Base-by-base conservation (phyloP, 768 basidiomycete genomes). In the Lyophyllum atratum region DNA sequence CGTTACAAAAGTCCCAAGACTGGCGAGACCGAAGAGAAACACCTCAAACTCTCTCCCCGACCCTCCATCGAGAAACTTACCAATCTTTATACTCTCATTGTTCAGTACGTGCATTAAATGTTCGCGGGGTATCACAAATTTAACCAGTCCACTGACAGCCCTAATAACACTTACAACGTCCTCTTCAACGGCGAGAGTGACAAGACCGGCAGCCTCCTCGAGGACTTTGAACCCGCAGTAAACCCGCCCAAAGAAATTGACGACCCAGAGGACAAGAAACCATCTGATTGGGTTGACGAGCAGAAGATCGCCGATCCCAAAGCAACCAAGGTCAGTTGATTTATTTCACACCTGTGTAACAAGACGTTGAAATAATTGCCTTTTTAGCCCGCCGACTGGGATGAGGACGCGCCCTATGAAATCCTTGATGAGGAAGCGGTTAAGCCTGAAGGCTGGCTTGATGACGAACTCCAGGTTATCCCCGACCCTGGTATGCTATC, bases 381-480 rank as follows among this genome's bases (percentile, higher is more conserved):
- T 55, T 42, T 40, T 12, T 60, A 89, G 92, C 96, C 96, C 48
- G 92, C 77, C 2, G 97, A 98, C 74, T 99, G 97, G 97, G 93
- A 99, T 68, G 97, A 99, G 77, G 92, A 90, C 47, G 95, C 92
- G 44, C 96, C 97, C 2, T 90, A 92, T 65, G 91, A 95, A 70
- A 91, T 99, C 65, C 75, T 77, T 52, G 97, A 99, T 64, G 85
- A 85, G 65, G 89, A 93, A 11, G 95, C 94, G 54, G 80, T 74
- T 58, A 95, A 92, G 77, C 97, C 97, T 29, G 94, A 90, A 59
- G 95, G 92, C 65, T 99, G 97, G 97, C 86, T 99, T 56, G 94
- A 92, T 59, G 76, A 97, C 55, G 97, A 98, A 70, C 85, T 89
- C 7, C 72, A 80, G 55, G 80, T 75, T 47, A 82, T 97, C 65